These are phyloP conservation scores for Gomphus bonarii DNA, from an alignment of 1,284 basidiomycete genomes.

Conservation along the genomic window DNA sequence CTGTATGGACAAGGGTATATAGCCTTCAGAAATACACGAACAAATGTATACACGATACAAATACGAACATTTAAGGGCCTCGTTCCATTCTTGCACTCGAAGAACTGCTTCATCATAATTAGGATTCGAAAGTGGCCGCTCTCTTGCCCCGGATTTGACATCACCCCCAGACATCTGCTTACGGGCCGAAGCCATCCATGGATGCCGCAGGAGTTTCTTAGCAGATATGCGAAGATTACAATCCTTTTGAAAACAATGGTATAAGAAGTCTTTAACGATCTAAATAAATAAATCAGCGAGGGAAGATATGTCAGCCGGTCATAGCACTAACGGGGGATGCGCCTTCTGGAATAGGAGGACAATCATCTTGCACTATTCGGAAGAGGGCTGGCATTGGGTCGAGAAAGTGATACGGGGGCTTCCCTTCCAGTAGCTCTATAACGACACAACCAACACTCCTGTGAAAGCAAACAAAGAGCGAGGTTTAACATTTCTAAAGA, in stretches of 20 bases:
- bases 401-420: slow-evolving; percentile 90
- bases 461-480: neutral
- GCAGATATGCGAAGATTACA: slow-evolving; percentile 89
- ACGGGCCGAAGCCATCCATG: slow-evolving; percentile 88
- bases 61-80: slow-evolving; percentile 78
- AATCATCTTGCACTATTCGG: slow-evolving; percentile 96
- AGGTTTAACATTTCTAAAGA: neutral
- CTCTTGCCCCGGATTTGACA: slow-evolving; percentile 28
- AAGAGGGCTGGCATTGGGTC: slow-evolving; percentile 98
- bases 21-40: neutral
- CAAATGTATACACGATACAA: neutral
- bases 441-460: slow-evolving; percentile 95
- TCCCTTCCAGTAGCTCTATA: slow-evolving; percentile 92
- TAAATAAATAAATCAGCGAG: slow-evolving; percentile 24
- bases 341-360: slow-evolving; percentile 90
- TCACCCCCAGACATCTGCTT: slow-evolving; percentile 45
- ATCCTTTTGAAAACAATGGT: slow-evolving; percentile 98
- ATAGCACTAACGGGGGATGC: slow-evolving; percentile 39
- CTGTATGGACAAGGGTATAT: slow-evolving; percentile 22
- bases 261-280: slow-evolving; percentile 92
- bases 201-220: slow-evolving; percentile 85
- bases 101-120: slow-evolving; percentile 91
- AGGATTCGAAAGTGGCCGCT: slow-evolving; percentile 59
- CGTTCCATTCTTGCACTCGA: slow-evolving; percentile 97
- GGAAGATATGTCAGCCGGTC: neutral